Base-by-base conservation (phyloP, 805 yeast genomes). In the Ogataea populi-albae region DNA sequence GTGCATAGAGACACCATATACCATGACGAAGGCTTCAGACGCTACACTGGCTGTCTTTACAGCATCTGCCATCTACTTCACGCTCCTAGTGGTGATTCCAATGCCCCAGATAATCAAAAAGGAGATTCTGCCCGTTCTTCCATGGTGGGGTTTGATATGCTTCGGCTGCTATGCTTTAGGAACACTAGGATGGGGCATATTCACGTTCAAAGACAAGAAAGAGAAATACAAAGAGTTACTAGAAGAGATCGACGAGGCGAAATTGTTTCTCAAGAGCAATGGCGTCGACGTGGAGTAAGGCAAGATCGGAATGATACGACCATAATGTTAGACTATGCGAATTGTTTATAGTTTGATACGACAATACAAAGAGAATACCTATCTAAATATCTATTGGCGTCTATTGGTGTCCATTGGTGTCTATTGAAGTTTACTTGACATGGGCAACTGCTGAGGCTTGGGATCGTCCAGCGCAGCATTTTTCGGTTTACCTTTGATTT, bases 161-260 rank as follows among this genome's bases (percentile, higher is more conserved):
- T 80, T 81, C 56, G 88, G 88, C 19, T 65, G 82, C 25, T 81
- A 78, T 52, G 78, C 87, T 12, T 67, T 81, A 50, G 81, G 73
- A 34, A 73, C 82, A 12, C 67, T 81, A 41, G 88, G 88, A 32
- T 73, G 73, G 66, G 86, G 84, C 32, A 80, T 81, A 11, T 62
- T 67, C 52, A 75, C 86, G 2, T 79, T 81, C 65, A 79, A 81
- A 46, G 85, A 81, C 64, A 81, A 81, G 59, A 79, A 78, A 45
- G 81, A 68, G 36, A 81, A 79, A 58, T 77, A 81, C 61, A 51
- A 65, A 45, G 87, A 81, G 55, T 69, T 81, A 51, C 64, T 77
- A 54, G 65, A 41, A 45, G 73, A 73, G 59, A 78, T 81, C 46
- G 74, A 66, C 29, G 81, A 76, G 56, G 88, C 88, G 43, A 79